These are phyloP conservation scores for Leccinum fallax DNA, from an alignment of 1,284 basidiomycete species.

Conservation along the genomic window DNA sequence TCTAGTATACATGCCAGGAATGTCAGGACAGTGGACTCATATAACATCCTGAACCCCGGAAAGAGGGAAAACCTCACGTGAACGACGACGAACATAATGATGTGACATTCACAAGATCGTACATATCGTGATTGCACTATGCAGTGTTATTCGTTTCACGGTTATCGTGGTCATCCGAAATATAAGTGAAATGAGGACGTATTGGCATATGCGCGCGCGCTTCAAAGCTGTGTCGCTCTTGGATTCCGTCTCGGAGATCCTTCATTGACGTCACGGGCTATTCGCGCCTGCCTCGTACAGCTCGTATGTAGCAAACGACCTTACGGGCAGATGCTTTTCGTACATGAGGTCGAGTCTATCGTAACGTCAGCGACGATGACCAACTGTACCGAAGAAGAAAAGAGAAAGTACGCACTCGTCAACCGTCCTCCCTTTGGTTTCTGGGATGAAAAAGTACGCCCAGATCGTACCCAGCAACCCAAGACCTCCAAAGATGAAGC, in stretches of 20 bases:
- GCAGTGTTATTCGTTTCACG: neutral
- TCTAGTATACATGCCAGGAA: no score
- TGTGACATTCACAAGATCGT: neutral
- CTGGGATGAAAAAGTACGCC: constrained; percentile 21
- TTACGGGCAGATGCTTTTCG: constrained; percentile 25
- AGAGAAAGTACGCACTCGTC: no score
- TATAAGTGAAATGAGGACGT: neutral
- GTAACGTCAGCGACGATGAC: neutral
- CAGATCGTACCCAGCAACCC: constrained; percentile 24
- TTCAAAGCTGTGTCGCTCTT: neutral
- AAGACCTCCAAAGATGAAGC: constrained; percentile 34
- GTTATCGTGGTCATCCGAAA: neutral
- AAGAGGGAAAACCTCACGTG: no score
- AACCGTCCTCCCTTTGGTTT: no score
- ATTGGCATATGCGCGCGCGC: no score
- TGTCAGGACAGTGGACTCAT: no score
- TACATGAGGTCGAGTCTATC: constrained; percentile 30
- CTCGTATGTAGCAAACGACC: constrained; percentile 19
- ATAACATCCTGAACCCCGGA: no score
- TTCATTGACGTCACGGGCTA: neutral
- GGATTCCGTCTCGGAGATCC: neutral
- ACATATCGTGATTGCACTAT: neutral
- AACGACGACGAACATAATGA: no score
- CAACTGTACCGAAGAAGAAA: neutral
- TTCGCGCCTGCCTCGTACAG: constrained; percentile 14